Evolutionary conservation across 2,329 filamentous ascomycete species (phyloP).

Genomic region (Ophidiomyces ophidiicola): DNA sequence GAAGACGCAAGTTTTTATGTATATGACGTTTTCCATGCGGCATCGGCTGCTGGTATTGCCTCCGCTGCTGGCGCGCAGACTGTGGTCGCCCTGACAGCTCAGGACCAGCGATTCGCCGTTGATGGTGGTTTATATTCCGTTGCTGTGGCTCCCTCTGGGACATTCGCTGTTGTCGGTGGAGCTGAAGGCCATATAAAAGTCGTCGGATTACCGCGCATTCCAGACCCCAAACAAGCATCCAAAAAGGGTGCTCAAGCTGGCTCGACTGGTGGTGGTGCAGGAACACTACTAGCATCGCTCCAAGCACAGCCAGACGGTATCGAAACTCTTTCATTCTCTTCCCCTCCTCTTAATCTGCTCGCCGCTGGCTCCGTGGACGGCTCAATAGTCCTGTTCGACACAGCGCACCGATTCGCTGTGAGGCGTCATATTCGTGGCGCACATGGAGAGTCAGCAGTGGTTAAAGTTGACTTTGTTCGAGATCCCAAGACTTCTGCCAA

Average conservation of each 20-base stretch:
- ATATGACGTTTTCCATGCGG: slow-evolving; percentile 79
- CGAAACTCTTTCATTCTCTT: slow-evolving; percentile 58
- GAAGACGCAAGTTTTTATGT: slow-evolving; percentile 85
- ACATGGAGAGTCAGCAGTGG: slow-evolving; percentile 78
- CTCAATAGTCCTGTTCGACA: slow-evolving; percentile 74
- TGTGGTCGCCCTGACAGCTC: slow-evolving; percentile 62
- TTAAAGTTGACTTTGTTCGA: slow-evolving; percentile 77
- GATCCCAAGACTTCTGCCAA: slow-evolving; percentile 25
- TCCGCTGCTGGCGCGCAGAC: slow-evolving; percentile 47
- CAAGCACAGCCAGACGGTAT: slow-evolving; percentile 68
- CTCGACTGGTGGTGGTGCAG: slow-evolving; percentile 47
- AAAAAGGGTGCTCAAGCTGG: slow-evolving; percentile 31
- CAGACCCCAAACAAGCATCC: slow-evolving; percentile 32
- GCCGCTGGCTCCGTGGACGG: slow-evolving; percentile 54
- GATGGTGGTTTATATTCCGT: slow-evolving; percentile 86
- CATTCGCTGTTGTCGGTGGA: slow-evolving; percentile 74
- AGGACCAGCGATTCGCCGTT: slow-evolving; percentile 82
- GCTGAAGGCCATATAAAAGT: slow-evolving; percentile 77
- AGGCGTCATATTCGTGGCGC: slow-evolving; percentile 68
- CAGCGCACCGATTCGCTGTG: slow-evolving; percentile 73
- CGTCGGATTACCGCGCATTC: slow-evolving; percentile 62
- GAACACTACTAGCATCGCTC: slow-evolving; percentile 68
- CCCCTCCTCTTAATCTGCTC: slow-evolving; percentile 48
- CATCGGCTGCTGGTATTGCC: slow-evolving; percentile 51
- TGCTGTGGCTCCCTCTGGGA: slow-evolving; percentile 65